Conservation (phyloP, 108 stramenopile species). For the Nitzschia palea region DNA sequence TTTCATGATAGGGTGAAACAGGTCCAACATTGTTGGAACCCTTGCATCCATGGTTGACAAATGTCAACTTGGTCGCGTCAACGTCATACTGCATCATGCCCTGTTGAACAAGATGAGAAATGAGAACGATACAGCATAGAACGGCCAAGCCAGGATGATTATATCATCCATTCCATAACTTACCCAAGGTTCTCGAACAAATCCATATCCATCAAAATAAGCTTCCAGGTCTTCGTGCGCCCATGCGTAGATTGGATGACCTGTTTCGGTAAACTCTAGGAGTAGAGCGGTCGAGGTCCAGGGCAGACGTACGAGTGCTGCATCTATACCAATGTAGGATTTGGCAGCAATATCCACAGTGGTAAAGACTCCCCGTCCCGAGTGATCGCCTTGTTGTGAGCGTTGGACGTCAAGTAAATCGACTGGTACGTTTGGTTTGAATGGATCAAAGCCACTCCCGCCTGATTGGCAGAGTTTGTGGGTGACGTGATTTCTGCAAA, state of each 20-base stretch:
- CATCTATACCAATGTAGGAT: constrained; percentile 16
- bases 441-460: not conserved
- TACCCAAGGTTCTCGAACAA: not conserved
- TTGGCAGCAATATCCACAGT: constrained; percentile 18
- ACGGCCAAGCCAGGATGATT: not conserved
- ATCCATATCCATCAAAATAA: not conserved
- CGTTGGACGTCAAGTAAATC: constrained; percentile 9
- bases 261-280: no score
- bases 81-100: not conserved
- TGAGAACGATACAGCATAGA: not conserved
- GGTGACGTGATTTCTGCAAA: not conserved
- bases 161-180: not conserved
- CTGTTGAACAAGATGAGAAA: not conserved
- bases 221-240: not conserved
- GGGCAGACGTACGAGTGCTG: not conserved
- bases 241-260: no score
- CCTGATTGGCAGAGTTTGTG: no score
- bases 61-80: constrained; percentile 18
- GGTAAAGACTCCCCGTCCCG: constrained; percentile 37
- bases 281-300: not conserved
- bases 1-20: not conserved
- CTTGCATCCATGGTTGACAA: constrained; percentile 44
- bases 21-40: constrained; percentile 30
- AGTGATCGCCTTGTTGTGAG: constrained; percentile 16
- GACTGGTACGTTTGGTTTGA: not conserved